Evolutionary conservation across 2,329 filamentous ascomycete species (phyloP).

Genomic region (Aurifilum marmelostoma): DNA sequence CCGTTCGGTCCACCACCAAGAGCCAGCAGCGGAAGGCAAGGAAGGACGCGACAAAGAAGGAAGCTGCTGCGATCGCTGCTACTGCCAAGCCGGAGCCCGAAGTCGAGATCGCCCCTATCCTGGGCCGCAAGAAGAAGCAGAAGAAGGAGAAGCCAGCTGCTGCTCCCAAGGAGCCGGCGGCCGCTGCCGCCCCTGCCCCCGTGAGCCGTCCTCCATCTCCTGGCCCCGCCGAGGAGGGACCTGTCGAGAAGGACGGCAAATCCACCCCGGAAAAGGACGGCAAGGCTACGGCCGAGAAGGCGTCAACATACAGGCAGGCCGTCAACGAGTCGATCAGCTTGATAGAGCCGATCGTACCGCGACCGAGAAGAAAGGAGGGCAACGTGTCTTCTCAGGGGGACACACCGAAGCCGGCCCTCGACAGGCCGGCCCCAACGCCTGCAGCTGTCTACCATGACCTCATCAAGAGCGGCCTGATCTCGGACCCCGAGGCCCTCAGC

Average conservation of each 20-base stretch:
- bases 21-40: conserved; percentile 78
- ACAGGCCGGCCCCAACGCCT: conserved; percentile 23
- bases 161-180: conserved; percentile 31
- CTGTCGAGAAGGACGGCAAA: conserved; percentile 25
- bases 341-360: conserved; percentile 22
- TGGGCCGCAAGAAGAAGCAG: conserved; percentile 83
- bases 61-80: conserved; percentile 56
- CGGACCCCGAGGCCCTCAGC: conserved; percentile 39
- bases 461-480: conserved; percentile 25
- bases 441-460: conserved; percentile 30
- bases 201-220: conserved; percentile 24
- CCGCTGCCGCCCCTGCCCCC: conserved; percentile 18
- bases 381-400: conserved; percentile 17
- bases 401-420: conserved; percentile 13
- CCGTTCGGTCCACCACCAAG: conserved; percentile 72
- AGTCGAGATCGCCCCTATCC: conserved; percentile 68
- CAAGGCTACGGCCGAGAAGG: conserved; percentile 16
- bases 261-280: conserved; percentile 17
- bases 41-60: conserved; percentile 68
- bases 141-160: conserved; percentile 68
- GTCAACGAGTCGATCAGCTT: conserved; percentile 30
- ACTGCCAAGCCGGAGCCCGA: conserved; percentile 55
- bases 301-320: conserved; percentile 28
- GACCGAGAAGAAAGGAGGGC: conserved; percentile 25
- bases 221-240: conserved; percentile 10